Evolutionary conservation across 2,329 filamentous ascomycete species (phyloP), one percentile per base, ranked within the genome.

Genomic region (Furcasterigmium furcatum): DNA sequence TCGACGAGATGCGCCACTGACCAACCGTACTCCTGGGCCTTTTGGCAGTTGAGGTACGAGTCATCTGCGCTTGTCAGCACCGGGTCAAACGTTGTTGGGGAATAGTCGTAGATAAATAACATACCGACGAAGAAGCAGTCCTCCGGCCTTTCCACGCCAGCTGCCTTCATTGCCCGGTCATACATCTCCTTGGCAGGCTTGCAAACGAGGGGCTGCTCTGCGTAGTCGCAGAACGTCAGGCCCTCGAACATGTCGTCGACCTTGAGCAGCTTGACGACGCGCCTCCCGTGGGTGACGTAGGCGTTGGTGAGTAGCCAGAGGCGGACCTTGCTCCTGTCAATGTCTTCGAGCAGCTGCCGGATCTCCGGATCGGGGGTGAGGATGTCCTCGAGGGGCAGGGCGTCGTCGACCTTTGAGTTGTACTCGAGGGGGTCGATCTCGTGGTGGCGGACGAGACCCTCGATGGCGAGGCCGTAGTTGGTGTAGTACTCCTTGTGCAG

Each of bases 221-320:
- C 77, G 66, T 99, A 99, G 66, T 99, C 89, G 62, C 95, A 99
- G 65, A 83, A 99, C 0, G 94, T 99, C 50, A 97, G 82, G 8
- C 94, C 94, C 52, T 97, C 92, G 60, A 99, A 99, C 21, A 92
- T 70, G 61, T 96, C 89, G 2, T 95, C 91, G 20, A 99, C 74
- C 3, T 80, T 84, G 2, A 99, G 74, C 18, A 99, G 71, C 49
- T 77, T 82, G 12, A 96, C 82, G 1, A 99, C 94, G 35, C 91
- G 73, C 59, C 81, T 84, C 25, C 83, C 94, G 59, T 99, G 94
- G 27, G 77, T 97, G 52, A 95, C 73, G 59, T 99, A 96, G 19
- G 95, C 94, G 60, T 99, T 99, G 2, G 95, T 99, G 58, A 99
- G 86, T 2, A 99, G 81, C 94, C 95, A 99, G 24, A 91, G 72